Evolutionary conservation across 768 basidiomycete species (phyloP).

Genomic region (Cystobasidium ongulense): DNA sequence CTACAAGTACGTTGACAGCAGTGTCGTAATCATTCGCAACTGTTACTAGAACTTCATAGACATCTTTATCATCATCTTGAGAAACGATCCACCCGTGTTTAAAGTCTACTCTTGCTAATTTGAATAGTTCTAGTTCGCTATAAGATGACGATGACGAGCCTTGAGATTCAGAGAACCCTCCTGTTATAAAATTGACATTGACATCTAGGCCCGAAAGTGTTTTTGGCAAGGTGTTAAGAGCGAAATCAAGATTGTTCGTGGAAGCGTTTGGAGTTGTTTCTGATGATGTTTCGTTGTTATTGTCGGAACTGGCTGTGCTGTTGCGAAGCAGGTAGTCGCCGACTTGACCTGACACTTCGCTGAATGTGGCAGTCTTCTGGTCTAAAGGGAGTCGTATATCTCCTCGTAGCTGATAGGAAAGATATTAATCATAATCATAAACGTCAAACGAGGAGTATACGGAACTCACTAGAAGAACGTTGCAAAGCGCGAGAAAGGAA

Average conservation of each 20-base stretch:
- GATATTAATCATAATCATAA: not conserved
- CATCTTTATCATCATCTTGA: slow-evolving; percentile 34
- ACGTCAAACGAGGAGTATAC: not conserved
- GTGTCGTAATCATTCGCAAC: slow-evolving; percentile 57
- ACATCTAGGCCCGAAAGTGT: slow-evolving; percentile 83
- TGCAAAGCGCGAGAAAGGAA: slow-evolving; percentile 83
- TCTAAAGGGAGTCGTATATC: slow-evolving; percentile 60
- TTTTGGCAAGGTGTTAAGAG: slow-evolving; percentile 64
- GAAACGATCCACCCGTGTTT: slow-evolving; percentile 71
- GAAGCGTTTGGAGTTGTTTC: not conserved
- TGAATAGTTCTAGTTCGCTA: slow-evolving; percentile 75
- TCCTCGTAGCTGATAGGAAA: slow-evolving; percentile 63
- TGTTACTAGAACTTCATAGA: slow-evolving; percentile 38
- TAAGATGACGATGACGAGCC: not conserved
- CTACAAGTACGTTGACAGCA: slow-evolving; percentile 65
- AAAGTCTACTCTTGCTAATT: slow-evolving; percentile 68
- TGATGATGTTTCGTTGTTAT: not conserved
- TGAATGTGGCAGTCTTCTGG: slow-evolving; percentile 68
- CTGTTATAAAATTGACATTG: slow-evolving; percentile 66
- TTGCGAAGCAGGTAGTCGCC: slow-evolving; percentile 64
- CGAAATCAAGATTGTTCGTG: slow-evolving; percentile 54
- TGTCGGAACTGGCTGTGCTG: slow-evolving; percentile 49
- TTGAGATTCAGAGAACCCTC: slow-evolving; percentile 50
- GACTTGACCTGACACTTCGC: slow-evolving; percentile 70
- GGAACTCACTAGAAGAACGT: slow-evolving; percentile 38